Percentiles rank a stretch among this genome's conserved stretches.
phyloP scores from a whole-genome alignment of 1,139 yeast genomes.

The Sugiyamaella grinbergsii region DNA sequence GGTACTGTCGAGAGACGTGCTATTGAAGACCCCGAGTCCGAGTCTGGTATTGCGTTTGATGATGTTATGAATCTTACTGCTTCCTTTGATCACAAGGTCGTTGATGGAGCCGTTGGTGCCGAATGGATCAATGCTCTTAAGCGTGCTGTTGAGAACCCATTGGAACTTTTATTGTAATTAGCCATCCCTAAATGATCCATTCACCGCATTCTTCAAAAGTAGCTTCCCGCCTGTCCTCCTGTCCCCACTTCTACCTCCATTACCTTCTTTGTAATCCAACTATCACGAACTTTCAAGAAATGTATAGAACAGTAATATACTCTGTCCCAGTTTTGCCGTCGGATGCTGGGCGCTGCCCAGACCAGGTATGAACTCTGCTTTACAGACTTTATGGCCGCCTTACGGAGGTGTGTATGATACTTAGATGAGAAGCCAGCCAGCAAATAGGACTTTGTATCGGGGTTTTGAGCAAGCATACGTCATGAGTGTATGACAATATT shows the following conservation, averaged over 20 bases:
- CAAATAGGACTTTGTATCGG: neutral
- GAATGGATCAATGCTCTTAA: slow-evolving; percentile 94
- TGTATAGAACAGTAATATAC: slow-evolving; percentile 14
- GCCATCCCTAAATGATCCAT: neutral
- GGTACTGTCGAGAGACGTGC: slow-evolving; percentile 94
- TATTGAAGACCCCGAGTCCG: slow-evolving; percentile 87
- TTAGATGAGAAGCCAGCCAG: no score
- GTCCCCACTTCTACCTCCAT: neutral
- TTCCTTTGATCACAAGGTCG: slow-evolving; percentile 95
- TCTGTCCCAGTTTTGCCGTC: neutral
- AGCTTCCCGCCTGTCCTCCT: neutral
- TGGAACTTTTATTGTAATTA: slow-evolving; percentile 77
- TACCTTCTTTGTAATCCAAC: slow-evolving; percentile 11
- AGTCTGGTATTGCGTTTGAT: slow-evolving; percentile 88
- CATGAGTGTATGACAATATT: neutral
- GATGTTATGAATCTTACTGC: slow-evolving; percentile 91
- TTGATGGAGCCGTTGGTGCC: slow-evolving; percentile 98
- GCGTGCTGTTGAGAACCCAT: slow-evolving; percentile 90
- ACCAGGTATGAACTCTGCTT: neutral
- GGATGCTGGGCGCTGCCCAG: neutral
- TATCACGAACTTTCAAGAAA: slow-evolving; percentile 13
- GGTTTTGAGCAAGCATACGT: neutral
- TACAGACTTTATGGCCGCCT: no score
- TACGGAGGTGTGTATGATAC: no score
- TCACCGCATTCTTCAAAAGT: slow-evolving; percentile 8